Percentiles rank a stretch among this genome's conserved stretches.
These are phyloP conservation scores for Aspergillus fijiensis DNA, from an alignment of 2,329 filamentous ascomycete genomes.

Conservation along the genomic window DNA sequence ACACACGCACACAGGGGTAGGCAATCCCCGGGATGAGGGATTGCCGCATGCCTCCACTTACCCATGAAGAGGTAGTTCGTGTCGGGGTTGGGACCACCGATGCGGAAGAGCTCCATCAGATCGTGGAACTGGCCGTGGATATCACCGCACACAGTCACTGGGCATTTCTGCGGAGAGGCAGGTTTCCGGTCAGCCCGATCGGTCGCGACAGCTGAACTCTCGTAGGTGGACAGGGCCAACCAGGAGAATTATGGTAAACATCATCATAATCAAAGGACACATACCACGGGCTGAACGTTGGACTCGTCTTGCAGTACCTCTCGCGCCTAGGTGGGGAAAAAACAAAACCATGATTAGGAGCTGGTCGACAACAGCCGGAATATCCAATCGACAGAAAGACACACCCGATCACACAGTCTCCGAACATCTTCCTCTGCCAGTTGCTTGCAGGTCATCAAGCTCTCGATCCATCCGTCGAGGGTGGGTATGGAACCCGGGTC, in stretches of 20 bases:
- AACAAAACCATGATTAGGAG: conserved; percentile 19
- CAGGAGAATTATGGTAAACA: not conserved
- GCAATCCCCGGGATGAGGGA: too few species aligned
- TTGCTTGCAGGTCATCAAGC: conserved; percentile 98
- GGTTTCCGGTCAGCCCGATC: conserved; percentile 21
- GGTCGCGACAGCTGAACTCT: conserved; percentile 1
- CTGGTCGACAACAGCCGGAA: not conserved
- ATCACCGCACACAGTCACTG: conserved; percentile 96
- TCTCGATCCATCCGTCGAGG: conserved; percentile 97
- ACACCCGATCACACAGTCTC: conserved; percentile 94
- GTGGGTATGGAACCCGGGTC: conserved; percentile 90
- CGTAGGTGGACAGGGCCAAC: not conserved
- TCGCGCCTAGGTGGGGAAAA: conserved; percentile 63
- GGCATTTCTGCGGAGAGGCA: conserved; percentile 73
- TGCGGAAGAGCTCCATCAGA: conserved; percentile 99
- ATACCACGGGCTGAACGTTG: conserved; percentile 97
- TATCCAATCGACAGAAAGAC: conserved; percentile 30
- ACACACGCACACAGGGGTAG: too few species aligned
- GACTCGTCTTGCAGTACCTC: conserved; percentile 97
- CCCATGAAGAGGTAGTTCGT: conserved; percentile 99
- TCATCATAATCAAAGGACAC: conserved; percentile 30
- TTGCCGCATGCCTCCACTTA: conserved; percentile 45
- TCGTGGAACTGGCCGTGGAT: conserved; percentile 99
- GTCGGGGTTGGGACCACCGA: conserved; percentile 94
- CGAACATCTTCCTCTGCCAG: conserved; percentile 91